Base-by-base conservation (phyloP, 2,329 filamentous ascomycete species). In the Penicillium sp. region DNA sequence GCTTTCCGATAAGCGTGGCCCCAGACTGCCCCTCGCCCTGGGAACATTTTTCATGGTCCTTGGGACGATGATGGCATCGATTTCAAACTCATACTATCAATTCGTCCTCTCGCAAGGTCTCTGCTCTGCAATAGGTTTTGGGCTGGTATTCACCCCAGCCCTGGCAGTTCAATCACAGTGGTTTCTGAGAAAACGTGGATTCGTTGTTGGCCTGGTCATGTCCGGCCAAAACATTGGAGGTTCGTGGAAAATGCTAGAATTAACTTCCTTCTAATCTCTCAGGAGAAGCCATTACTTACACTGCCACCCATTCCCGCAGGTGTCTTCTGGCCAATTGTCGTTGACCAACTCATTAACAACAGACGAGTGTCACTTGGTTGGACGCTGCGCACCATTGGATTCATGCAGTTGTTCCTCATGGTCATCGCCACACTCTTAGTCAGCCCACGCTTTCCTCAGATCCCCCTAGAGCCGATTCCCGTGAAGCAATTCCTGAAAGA, bases 151-250 rank as follows among this genome's bases (percentile, higher is more conserved):
- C 34, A 45, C 37, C 10, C 52, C 52, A 7, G 52, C 55, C n/a
- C 21, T 58, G 24, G 45, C 52, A 10, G 23, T 52, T 4, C 49
- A 50, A 18, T 52, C 55, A 13, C 40, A 50, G 29, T 48, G 45
- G 45, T 48, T 48, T 21, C n/a, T 21, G 18, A 30, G 12, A 33
- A 48, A 33, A 36, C 46, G 55, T 37, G 52, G 45, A n/a, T 29
- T 55, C 15, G 55, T 46, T 10, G 41, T 55, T 30, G 55, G 55
- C 20, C 7, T 53, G 15, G 52, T 52, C 8, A 52, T 49, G 23
- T 55, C 55, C 2, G 55, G 55, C 18, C 36, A 46, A 24, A 52
- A 47, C 18, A 24, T 54, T 21, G 55, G 55, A 21, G 51, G 51
- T 37, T 50, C 47, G 21, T n/a, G n/a, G n/a, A n/a, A n/a, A n/a